These are phyloP conservation scores for Vigna radiata DNA, from an alignment of 306 rosid genomes.

Conservation along the genomic window DNA sequence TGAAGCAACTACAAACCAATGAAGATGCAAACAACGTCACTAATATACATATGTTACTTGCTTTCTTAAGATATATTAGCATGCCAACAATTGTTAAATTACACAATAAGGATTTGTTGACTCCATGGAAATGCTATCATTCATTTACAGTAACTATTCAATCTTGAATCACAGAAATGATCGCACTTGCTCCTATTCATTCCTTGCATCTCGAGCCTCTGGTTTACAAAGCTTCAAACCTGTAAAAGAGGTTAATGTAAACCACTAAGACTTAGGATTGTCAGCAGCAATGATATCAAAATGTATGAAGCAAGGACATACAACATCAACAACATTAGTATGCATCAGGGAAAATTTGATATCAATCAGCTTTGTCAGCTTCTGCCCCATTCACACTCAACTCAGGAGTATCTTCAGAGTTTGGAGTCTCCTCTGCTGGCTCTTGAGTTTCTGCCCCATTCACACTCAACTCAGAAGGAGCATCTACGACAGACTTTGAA, in stretches of 20 bases:
- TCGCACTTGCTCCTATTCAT: conserved; percentile 27
- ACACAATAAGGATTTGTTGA: conserved; percentile 29
- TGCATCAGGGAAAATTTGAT: conserved; percentile 23
- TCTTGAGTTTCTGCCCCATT: conserved; percentile 57
- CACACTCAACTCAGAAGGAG: conserved; percentile 51
- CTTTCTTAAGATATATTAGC: conserved; percentile 18
- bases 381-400: conserved; percentile 48
- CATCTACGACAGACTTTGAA: conserved; percentile 52
- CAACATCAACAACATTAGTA: conserved; percentile 38
- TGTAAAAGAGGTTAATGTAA: conserved; percentile 26
- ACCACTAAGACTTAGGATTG: conserved; percentile 33
- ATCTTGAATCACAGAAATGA: conserved; percentile 17
- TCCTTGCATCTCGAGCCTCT: conserved; percentile 29
- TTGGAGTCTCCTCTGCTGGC: conserved; percentile 48
- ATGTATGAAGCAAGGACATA: conserved; percentile 38
- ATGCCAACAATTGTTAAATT: conserved; percentile 21
- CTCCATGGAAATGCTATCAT: conserved; percentile 22
- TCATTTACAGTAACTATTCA: conserved; percentile 28
- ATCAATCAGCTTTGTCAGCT: conserved; percentile 51
- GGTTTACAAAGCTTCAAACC: conserved; percentile 27
- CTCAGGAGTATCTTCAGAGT: conserved; percentile 53
- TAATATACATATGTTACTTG: conserved; percentile 16
- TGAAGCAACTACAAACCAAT: conserved; percentile 15
- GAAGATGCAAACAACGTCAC: conserved; percentile 22
- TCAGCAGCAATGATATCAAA: conserved; percentile 14